Evolutionary conservation across 352 stramenopile species (phyloP).

Genomic region (Peronospora farinosa): DNA sequence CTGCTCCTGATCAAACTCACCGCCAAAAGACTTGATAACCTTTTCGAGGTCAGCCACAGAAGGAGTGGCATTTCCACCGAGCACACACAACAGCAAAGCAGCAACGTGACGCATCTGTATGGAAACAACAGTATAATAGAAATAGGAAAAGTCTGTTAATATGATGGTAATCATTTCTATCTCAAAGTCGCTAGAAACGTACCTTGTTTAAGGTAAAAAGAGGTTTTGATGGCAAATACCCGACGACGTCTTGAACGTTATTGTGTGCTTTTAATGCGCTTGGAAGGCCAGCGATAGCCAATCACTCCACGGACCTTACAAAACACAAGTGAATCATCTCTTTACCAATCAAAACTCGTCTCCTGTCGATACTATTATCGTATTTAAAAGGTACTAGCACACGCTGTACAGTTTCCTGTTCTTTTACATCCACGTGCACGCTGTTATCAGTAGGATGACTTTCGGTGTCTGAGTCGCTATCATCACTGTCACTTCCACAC

Average conservation of each 20-base stretch:
- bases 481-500: constrained; percentile 28
- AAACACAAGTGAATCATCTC: constrained; percentile 25
- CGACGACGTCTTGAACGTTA: constrained; percentile 66
- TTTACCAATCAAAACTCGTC: constrained; percentile 35
- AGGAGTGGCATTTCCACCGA: constrained; percentile 77
- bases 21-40: constrained; percentile 77
- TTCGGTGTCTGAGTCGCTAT: constrained; percentile 32
- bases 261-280: constrained; percentile 12
- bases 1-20: constrained; percentile 72
- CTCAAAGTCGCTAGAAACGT: constrained; percentile 13
- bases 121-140: constrained; percentile 2
- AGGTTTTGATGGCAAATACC: constrained; percentile 53
- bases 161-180: background rate
- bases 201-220: constrained; percentile 89
- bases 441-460: constrained; percentile 27
- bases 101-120: constrained; percentile 88
- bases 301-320: constrained; percentile 69
- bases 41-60: constrained; percentile 77
- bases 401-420: constrained; percentile 15
- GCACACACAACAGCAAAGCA: constrained; percentile 86
- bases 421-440: constrained; percentile 20
- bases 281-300: constrained; percentile 66
- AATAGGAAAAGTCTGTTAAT: background rate
- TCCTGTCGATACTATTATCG: constrained; percentile 11
- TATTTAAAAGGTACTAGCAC: constrained; percentile 16